A percentile compares a stretch with the other conserved stretches of the same genome.
phyloP scores from a whole-genome alignment of 441 rosid genomes.

The Gossypium lobatum region DNA sequence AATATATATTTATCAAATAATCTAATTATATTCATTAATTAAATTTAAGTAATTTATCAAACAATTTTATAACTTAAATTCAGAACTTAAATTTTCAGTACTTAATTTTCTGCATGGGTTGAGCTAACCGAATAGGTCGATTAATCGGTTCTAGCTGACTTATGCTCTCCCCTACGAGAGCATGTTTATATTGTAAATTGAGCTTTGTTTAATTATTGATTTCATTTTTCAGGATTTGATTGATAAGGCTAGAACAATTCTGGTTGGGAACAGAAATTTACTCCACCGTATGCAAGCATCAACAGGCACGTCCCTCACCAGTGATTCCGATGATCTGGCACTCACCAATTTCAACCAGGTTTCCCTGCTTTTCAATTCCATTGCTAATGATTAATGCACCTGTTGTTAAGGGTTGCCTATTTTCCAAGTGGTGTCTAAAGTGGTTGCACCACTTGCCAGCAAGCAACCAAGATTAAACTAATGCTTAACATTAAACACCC shows the following conservation, averaged over 20 bases:
- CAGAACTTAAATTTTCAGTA: too few relatives aligned
- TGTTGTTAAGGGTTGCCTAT: conserved; percentile 31
- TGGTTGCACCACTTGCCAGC: conserved; percentile 48
- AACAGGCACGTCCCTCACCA: conserved; percentile 31
- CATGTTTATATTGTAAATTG: neutral
- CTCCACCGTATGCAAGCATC: conserved; percentile 62
- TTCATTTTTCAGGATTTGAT: conserved; percentile 59
- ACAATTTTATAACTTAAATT: too few relatives aligned
- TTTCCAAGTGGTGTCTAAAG: conserved; percentile 45
- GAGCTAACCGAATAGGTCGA: too few relatives aligned
- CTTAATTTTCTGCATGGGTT: too few relatives aligned
- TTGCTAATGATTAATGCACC: neutral
- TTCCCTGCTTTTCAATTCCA: neutral
- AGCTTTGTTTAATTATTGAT: conserved; percentile 11
- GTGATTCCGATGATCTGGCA: conserved; percentile 49
- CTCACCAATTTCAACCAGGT: conserved; percentile 78
- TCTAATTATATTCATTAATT: too few relatives aligned
- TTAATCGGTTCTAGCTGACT: too few relatives aligned
- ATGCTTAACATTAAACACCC: conserved; percentile 10
- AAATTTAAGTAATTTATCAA: too few relatives aligned
- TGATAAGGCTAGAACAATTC: conserved; percentile 66
- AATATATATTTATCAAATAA: too few relatives aligned
- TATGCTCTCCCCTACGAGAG: too few relatives aligned
- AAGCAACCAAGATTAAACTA: conserved; percentile 39
- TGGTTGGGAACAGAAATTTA: conserved; percentile 60